phyloP scores from a whole-genome alignment of 2,329 filamentous ascomycete species.

The Aphanoascus verrucosus region DNA sequence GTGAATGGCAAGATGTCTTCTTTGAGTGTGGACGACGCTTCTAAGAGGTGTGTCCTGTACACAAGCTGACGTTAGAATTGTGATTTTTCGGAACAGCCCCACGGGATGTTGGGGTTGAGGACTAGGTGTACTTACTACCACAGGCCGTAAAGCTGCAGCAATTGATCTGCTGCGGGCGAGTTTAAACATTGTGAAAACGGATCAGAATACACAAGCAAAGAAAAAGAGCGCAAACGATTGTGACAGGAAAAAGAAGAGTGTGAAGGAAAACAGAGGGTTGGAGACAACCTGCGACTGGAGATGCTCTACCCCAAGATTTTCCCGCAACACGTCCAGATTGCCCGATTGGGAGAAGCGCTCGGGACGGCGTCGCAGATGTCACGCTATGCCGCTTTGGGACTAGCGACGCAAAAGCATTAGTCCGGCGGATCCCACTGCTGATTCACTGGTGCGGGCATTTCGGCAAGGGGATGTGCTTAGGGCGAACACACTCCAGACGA shows the following conservation, averaged over 20 bases:
- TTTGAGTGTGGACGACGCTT: slow-evolving; percentile 58
- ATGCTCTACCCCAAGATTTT: slow-evolving; percentile 7
- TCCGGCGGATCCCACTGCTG: neutral
- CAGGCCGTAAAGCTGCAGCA: slow-evolving; percentile 66
- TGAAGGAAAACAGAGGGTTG: neutral
- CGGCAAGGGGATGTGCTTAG: neutral
- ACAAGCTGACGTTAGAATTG: slow-evolving; percentile 27
- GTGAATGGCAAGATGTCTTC: slow-evolving; percentile 87
- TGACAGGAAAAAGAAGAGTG: neutral
- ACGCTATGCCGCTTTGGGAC: neutral
- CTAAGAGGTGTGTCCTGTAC: slow-evolving; percentile 47
- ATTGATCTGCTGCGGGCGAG: slow-evolving; percentile 71
- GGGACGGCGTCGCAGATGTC: neutral
- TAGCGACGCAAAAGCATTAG: slow-evolving; percentile 3
- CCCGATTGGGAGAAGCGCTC: slow-evolving; percentile 3
- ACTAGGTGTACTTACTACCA: slow-evolving; percentile 50
- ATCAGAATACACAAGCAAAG: slow-evolving; percentile 6
- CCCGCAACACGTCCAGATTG: slow-evolving; percentile 9
- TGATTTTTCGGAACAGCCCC: slow-evolving; percentile 18
- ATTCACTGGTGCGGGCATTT: neutral
- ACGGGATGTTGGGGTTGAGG: neutral
- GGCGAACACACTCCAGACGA: neutral
- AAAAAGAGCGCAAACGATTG: neutral
- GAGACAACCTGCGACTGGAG: neutral
- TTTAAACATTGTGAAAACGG: slow-evolving; percentile 63